Percentiles rank a stretch among this genome's conserved stretches.
These are phyloP conservation scores for Flaveria floridana DNA, from an alignment of 140 eudicot species.

Conservation along the genomic window DNA sequence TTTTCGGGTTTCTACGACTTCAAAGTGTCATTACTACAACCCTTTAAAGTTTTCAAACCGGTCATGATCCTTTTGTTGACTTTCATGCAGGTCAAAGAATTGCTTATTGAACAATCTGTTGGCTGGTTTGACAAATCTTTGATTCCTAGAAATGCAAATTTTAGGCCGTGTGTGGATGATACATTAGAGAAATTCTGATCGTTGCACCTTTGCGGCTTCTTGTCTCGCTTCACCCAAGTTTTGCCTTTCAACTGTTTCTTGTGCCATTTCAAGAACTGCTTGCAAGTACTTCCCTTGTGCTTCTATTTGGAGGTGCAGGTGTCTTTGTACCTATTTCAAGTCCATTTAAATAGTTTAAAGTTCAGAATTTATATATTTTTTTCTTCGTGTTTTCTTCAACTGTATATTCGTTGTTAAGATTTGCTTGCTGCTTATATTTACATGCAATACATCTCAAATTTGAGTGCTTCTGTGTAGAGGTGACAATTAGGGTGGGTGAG, in stretches of 20 bases:
- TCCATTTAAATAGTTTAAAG: not conserved
- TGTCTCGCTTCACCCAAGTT: conserved; percentile 66
- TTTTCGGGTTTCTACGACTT: conserved; percentile 32
- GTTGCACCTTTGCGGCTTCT: conserved; percentile 74
- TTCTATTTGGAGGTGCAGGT: conserved; percentile 85
- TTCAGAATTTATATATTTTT: not conserved
- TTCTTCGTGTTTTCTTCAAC: not conserved
- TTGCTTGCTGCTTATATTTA: not conserved
- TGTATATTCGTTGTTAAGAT: not conserved
- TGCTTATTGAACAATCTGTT: conserved; percentile 57
- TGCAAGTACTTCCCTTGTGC: conserved; percentile 95
- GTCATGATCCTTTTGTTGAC: too few relatives aligned
- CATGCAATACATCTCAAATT: not conserved
- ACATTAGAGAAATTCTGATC: conserved; percentile 71
- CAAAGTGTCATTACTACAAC: too few relatives aligned
- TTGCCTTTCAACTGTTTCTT: conserved; percentile 74
- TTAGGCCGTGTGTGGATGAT: conserved; percentile 59
- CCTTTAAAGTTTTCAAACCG: too few relatives aligned
- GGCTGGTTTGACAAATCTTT: conserved; percentile 51
- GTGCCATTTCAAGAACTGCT: conserved; percentile 79
- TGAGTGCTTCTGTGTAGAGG: not conserved
- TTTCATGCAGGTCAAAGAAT: conserved; percentile 40
- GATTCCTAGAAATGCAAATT: conserved; percentile 51
- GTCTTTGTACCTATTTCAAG: conserved; percentile 71
- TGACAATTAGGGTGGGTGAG: not conserved